Conservation (phyloP, 768 basidiomycete species). For the Naematelia encephala region DNA sequence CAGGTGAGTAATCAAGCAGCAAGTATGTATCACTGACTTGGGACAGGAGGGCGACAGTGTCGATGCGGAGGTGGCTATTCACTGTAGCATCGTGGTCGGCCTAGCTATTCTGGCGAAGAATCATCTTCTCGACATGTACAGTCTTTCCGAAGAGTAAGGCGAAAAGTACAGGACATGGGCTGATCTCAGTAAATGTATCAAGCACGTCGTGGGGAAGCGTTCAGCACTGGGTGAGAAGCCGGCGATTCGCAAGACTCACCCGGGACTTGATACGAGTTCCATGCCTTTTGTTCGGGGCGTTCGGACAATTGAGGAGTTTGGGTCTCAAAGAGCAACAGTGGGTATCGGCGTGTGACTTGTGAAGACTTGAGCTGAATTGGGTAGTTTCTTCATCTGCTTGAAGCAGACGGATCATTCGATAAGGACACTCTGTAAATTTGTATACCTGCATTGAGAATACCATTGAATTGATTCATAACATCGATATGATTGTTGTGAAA, state of each 20-base stretch:
- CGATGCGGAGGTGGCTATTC: constrained; percentile 22
- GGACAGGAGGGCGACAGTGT: constrained; percentile 4
- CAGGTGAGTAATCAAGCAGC: constrained; percentile 9
- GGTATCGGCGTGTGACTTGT: constrained; percentile 32
- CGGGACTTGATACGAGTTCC: constrained; percentile 67
- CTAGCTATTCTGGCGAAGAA: constrained; percentile 83
- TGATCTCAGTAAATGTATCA: constrained; percentile 74
- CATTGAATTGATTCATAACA: neutral
- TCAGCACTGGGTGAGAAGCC: constrained; percentile 81
- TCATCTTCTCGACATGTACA: constrained; percentile 77
- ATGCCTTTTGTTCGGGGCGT: constrained; percentile 60
- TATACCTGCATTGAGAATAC: neutral
- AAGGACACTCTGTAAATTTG: neutral
- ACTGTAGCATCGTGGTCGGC: constrained; percentile 67
- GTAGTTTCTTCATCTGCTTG: neutral
- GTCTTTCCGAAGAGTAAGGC: constrained; percentile 84
- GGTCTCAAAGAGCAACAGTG: constrained; percentile 64
- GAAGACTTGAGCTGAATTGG: neutral
- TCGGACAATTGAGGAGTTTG: constrained; percentile 62
- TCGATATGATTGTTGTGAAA: no score
- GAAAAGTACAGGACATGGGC: neutral
- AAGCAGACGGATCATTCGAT: neutral
- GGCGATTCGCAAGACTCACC: constrained; percentile 62
- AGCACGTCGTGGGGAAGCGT: constrained; percentile 85
- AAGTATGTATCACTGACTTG: neutral